Conservation (phyloP, 805 yeast species). For the Myxozyma mucilagina region DNA sequence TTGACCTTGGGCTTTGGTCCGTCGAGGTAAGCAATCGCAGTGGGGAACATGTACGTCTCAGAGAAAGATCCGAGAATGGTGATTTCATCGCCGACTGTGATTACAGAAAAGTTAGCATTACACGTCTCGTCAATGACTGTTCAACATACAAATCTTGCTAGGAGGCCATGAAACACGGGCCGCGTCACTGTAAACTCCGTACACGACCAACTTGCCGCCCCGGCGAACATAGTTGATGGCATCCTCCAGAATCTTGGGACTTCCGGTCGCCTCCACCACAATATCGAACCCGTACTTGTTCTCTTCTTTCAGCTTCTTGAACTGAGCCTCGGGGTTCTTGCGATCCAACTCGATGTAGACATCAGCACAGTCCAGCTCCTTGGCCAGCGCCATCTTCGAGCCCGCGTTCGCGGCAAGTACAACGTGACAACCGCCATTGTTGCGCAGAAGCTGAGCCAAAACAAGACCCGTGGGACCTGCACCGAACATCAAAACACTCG, state of each 20-base stretch:
- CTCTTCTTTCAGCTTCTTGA: constrained; percentile 20
- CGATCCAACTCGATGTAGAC: constrained; percentile 27
- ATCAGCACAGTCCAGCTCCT: constrained; percentile 25
- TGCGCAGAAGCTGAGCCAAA: constrained; percentile 27
- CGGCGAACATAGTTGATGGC: constrained; percentile 30
- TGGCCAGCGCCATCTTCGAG: constrained; percentile 27
- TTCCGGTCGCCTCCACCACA: constrained; percentile 31
- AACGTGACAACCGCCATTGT: constrained; percentile 31
- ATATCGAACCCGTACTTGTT: constrained; percentile 30
- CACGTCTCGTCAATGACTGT: neutral
- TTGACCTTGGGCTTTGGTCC: constrained; percentile 29
- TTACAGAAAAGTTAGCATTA: neutral
- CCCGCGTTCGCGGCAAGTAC: constrained; percentile 29
- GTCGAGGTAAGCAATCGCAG: constrained; percentile 29
- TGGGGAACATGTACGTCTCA: constrained; percentile 29
- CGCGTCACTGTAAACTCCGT: constrained; percentile 27
- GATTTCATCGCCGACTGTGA: constrained; percentile 29
- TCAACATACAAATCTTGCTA: constrained; percentile 19
- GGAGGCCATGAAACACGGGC: constrained; percentile 31
- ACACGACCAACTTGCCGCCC: constrained; percentile 29
- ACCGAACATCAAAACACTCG: constrained; percentile 29
- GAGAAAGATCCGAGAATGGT: constrained; percentile 30
- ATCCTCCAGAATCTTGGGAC: constrained; percentile 24
- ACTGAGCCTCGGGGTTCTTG: constrained; percentile 21
- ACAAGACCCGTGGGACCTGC: constrained; percentile 32